These are phyloP conservation scores for Tremella mesenterica DNA, from an alignment of 768 basidiomycete species.

Conservation along the genomic window DNA sequence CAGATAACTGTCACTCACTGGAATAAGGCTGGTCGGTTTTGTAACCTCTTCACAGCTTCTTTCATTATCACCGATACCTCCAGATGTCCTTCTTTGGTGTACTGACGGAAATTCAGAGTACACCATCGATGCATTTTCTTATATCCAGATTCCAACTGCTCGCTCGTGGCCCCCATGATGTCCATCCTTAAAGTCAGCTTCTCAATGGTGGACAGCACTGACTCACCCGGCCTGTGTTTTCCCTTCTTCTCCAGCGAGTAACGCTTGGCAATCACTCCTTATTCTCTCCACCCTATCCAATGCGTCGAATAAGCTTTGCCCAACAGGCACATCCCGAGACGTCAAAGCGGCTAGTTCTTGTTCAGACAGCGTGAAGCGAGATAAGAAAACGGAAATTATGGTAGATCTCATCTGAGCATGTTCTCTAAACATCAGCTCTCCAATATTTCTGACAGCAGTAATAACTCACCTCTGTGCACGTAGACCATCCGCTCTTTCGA, in stretches of 20 bases:
- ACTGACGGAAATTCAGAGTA: conserved; percentile 71
- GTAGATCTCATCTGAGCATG: conserved; percentile 54
- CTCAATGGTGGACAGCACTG: not conserved
- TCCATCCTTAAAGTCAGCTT: conserved; percentile 55
- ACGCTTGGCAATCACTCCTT: conserved; percentile 69
- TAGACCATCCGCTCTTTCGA: conserved; percentile 61
- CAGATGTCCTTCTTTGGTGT: conserved; percentile 58
- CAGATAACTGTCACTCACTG: conserved; percentile 53
- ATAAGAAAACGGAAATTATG: conserved; percentile 69
- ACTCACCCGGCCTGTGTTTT: conserved; percentile 45
- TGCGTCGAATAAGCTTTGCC: conserved; percentile 64
- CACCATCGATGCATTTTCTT: conserved; percentile 81
- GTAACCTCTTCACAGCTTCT: conserved; percentile 65
- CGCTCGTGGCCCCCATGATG: conserved; percentile 73
- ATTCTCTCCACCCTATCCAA: conserved; percentile 82
- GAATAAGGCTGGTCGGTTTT: conserved; percentile 67
- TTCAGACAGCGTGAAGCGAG: conserved; percentile 71
- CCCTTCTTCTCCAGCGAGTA: conserved; percentile 60
- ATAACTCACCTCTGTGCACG: conserved; percentile 41
- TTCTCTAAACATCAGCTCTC: conserved; percentile 13
- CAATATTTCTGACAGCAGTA: not conserved
- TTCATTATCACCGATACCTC: conserved; percentile 61
- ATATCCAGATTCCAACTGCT: conserved; percentile 78
- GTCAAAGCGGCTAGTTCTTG: conserved; percentile 65
- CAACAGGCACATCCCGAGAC: conserved; percentile 69